phyloP scores from a whole-genome alignment of 1,139 yeast genomes.

The Debaryomyces subglobosus region DNA sequence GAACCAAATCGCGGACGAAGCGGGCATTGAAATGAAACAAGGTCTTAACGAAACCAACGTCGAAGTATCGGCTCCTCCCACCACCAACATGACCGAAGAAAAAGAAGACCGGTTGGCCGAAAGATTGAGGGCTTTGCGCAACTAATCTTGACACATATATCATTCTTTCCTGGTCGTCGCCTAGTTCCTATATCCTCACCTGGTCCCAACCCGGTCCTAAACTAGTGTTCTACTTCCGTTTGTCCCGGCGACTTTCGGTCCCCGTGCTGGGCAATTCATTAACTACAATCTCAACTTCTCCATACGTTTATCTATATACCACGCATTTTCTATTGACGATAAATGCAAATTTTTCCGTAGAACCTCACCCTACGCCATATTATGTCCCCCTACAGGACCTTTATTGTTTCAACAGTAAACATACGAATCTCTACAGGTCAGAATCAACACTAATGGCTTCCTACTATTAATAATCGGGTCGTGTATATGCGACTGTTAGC shows the following conservation, averaged over 20 bases:
- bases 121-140: conserved; percentile 75
- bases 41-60: conserved; percentile 63
- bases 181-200: too few relatives aligned
- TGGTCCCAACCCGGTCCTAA: not conserved
- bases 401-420: not conserved
- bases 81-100: conserved; percentile 56
- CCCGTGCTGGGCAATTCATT: not conserved
- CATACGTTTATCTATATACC: not conserved
- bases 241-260: not conserved
- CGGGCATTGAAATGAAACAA: conserved; percentile 91
- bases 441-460: not conserved
- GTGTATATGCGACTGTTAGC: not conserved
- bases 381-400: not conserved
- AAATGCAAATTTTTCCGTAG: not conserved
- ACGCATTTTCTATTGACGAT: not conserved
- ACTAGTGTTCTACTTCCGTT: not conserved
- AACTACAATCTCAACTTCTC: not conserved
- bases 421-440: not conserved
- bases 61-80: conserved; percentile 45
- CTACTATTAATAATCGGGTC: conserved; percentile 5
- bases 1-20: conserved; percentile 96
- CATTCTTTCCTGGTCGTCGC: too few relatives aligned
- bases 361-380: not conserved
- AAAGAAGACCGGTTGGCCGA: conserved; percentile 89
- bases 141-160: conserved; percentile 11